Percentiles rank a stretch among this genome's conserved stretches.
Evolutionary conservation across 805 yeast genomes (phyloP).

Genomic region (Yueomyces sinensis): DNA sequence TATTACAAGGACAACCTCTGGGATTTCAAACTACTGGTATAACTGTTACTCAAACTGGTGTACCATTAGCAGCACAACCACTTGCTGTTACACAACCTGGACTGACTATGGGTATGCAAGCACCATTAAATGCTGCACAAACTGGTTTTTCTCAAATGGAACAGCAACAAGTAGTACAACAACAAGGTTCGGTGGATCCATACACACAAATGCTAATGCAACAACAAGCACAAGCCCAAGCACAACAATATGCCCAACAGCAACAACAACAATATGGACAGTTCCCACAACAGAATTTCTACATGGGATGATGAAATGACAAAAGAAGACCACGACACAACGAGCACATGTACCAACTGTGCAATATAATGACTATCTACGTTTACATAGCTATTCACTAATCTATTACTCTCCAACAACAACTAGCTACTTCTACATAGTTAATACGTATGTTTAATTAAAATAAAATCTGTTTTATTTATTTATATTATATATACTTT

Average conservation of each 20-base stretch:
- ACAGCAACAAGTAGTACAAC: slow-evolving; percentile 5
- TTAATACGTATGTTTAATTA: no score
- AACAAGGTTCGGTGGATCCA: slow-evolving; percentile 7
- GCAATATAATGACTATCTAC: no score
- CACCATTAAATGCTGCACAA: slow-evolving; percentile 2
- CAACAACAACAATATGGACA: slow-evolving; percentile 13
- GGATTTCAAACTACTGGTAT: slow-evolving; percentile 11
- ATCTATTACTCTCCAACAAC: no score
- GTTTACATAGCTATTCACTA: no score
- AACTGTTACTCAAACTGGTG: slow-evolving; percentile 13
- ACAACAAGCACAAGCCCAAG: slow-evolving; percentile 7
- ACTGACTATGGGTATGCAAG: not conserved
- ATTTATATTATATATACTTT: no score
- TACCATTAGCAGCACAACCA: slow-evolving; percentile 2
- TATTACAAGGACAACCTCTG: slow-evolving; percentile 4
- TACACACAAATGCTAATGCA: slow-evolving; percentile 2
- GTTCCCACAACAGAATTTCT: slow-evolving; percentile 1
- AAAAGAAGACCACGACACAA: no score
- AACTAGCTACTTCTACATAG: no score
- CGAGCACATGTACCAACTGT: no score
- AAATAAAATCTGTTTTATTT: no score
- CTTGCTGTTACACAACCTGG: not conserved
- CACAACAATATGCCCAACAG: slow-evolving; percentile 8
- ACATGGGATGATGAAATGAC: no score
- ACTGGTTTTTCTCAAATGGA: not conserved